Percentiles rank a stretch among this genome's conserved stretches.
These are phyloP conservation scores for Puccinia horiana DNA, from an alignment of 1,284 basidiomycete genomes.

Conservation along the genomic window DNA sequence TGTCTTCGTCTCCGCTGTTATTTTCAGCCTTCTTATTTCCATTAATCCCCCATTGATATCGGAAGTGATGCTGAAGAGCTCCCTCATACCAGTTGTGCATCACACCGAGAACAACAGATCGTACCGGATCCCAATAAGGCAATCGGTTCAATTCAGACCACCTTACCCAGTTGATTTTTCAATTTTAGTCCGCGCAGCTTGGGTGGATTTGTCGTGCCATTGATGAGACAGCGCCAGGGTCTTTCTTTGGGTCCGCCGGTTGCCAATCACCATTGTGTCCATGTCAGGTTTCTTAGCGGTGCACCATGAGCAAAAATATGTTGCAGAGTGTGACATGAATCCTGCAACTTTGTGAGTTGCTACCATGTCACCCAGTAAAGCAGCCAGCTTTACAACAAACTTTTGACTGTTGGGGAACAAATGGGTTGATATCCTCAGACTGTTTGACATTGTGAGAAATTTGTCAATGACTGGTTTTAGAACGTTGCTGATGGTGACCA, in stretches of 20 bases:
- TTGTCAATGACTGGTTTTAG: background rate
- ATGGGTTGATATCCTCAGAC: background rate
- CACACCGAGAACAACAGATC: background rate
- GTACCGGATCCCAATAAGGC: constrained; percentile 2
- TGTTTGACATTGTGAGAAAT: background rate
- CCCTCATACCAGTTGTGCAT: constrained; percentile 38
- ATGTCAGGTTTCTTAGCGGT: background rate
- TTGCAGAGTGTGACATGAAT: constrained; percentile 16
- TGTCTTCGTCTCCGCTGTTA: background rate
- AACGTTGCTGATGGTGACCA: background rate
- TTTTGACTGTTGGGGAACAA: background rate
- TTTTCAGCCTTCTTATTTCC: background rate
- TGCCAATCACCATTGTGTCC: background rate
- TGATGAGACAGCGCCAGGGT: background rate
- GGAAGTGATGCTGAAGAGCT: constrained; percentile 30
- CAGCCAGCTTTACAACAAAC: background rate
- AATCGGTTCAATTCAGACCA: constrained; percentile 7
- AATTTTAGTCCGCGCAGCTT: background rate
- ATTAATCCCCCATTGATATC: constrained; percentile 10
- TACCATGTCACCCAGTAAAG: constrained; percentile 19
- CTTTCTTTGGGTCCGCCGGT: background rate
- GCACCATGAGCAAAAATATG: constrained; percentile 11
- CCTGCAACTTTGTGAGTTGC: constrained; percentile 42
- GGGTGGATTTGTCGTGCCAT: background rate
- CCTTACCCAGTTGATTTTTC: background rate